Base-by-base conservation (phyloP, 148 eudicot genomes). In the Simmondsia chinensis region DNA sequence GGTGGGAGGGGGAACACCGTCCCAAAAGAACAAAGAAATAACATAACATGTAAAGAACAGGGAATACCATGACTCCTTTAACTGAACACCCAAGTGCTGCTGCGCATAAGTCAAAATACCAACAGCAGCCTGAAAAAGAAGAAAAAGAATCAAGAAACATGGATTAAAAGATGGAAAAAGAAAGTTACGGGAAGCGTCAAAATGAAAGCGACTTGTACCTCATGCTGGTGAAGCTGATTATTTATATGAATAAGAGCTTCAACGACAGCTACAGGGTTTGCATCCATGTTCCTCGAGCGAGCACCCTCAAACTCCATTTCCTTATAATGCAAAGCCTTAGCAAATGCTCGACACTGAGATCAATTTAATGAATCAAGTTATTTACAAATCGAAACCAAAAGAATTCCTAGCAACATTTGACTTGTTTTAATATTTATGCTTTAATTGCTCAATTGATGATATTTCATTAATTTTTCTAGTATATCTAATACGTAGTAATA, bases 291-390 rank as follows among this genome's bases (percentile, higher is more conserved):
- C 44, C 81, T 75, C 16, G 89, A 72, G 34, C 75, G 83, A 11
- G 96, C 83, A 66, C 96, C 94, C 66, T 93, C 96, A 69, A 93
- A 93, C 57, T 93, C 99, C 99, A 93, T 93, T 69, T 93, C 99
- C 48, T 82, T 93, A 42, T 93, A 93, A 54, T 86, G 99, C 65
- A 93, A 74, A 61, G 94, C 99, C 80, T 93, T 93, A 15, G 99
- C 96, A 66, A 86, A 93, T 63, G 94, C 99, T 63, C 94, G 82
- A 66, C 99, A 86, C 99, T 93, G 77, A 57, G 41, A 50, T 20
- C 28, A 64, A 49, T 21, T 34, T 31, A 43, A 30, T 36, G 29
- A 48, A 28, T n/a, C 18, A 24, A 24, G 48, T 48, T 20, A 55
- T 14, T 44, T 43, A 19, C 11, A 9, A 20, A 34, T 37, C 31